Evolutionary conservation across 441 rosid species (phyloP).

Genomic region (Brassica hybrid): DNA sequence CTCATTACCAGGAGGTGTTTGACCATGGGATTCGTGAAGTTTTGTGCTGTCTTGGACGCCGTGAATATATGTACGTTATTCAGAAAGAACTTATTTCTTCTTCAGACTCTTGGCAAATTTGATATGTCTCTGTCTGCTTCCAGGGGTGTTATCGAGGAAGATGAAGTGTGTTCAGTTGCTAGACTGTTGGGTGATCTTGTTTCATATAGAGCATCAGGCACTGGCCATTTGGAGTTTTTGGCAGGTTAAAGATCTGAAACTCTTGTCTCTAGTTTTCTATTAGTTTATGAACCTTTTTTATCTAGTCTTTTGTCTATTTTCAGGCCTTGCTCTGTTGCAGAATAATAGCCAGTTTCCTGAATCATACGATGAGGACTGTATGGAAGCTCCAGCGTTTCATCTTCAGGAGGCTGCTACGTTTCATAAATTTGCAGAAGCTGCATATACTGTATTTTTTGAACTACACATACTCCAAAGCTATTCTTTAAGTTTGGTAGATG

Average conservation of each 20-base stretch:
- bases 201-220: constrained; percentile 89
- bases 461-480: constrained; percentile 1
- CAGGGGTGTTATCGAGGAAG: constrained; percentile 79
- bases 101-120: constrained; percentile 19
- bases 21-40: constrained; percentile 93
- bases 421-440: constrained; percentile 93
- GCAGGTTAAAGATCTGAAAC: constrained; percentile 54
- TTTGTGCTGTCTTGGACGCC: constrained; percentile 89
- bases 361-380: constrained; percentile 50
- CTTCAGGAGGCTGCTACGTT: constrained; percentile 70
- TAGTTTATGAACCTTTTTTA: too few relatives aligned
- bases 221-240: constrained; percentile 91
- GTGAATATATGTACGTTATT: constrained; percentile 71
- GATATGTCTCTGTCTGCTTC: constrained; percentile 11
- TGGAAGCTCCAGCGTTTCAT: constrained; percentile 66
- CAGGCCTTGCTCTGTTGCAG: constrained; percentile 93
- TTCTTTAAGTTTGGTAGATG: not conserved
- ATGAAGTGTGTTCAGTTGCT: constrained; percentile 90
- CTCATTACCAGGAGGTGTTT: constrained; percentile 92
- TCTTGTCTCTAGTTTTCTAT: too few relatives aligned
- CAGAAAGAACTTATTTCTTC: not conserved
- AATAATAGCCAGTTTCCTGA: constrained; percentile 50
- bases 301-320: constrained; percentile 17
- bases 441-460: constrained; percentile 68
- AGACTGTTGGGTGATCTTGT: constrained; percentile 85